Conservation (phyloP, 2,329 filamentous ascomycete species). For the Emergomyces orientalis region DNA sequence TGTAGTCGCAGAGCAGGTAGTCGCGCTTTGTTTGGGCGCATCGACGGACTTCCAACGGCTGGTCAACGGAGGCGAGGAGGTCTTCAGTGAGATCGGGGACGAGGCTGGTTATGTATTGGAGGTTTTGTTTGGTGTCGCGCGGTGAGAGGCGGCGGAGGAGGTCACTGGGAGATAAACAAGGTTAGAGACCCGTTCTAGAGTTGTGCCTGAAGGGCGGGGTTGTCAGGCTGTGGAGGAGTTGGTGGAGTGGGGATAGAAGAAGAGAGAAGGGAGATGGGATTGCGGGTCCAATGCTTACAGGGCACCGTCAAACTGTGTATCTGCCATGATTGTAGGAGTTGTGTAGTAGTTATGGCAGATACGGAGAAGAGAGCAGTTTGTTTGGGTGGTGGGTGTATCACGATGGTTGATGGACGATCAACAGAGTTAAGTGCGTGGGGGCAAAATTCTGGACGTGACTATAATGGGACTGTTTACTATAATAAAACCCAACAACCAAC, state of each 20-base stretch:
- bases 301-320: conserved; percentile 44
- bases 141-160: conserved; percentile 96
- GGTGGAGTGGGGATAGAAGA: conserved; percentile 14
- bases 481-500: background rate
- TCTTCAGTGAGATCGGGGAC: conserved; percentile 92
- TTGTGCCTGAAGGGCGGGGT: conserved; percentile 18
- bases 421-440: conserved; percentile 16
- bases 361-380: background rate
- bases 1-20: conserved; percentile 98
- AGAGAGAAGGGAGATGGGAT: background rate
- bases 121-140: conserved; percentile 79
- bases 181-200: conserved; percentile 9
- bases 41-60: conserved; percentile 76
- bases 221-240: background rate
- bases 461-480: conserved; percentile 2
- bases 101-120: conserved; percentile 78
- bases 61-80: conserved; percentile 93
- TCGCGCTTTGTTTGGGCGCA: conserved; percentile 86
- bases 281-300: conserved; percentile 32
- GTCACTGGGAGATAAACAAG: conserved; percentile 53
- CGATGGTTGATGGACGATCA: background rate
- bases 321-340: conserved; percentile 30
- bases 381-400: background rate
- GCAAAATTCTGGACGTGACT: conserved; percentile 10
- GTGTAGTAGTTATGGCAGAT: conserved; percentile 2